Base-by-base conservation (phyloP, 352 stramenopile species). In the Phytophthora aleatoria region DNA sequence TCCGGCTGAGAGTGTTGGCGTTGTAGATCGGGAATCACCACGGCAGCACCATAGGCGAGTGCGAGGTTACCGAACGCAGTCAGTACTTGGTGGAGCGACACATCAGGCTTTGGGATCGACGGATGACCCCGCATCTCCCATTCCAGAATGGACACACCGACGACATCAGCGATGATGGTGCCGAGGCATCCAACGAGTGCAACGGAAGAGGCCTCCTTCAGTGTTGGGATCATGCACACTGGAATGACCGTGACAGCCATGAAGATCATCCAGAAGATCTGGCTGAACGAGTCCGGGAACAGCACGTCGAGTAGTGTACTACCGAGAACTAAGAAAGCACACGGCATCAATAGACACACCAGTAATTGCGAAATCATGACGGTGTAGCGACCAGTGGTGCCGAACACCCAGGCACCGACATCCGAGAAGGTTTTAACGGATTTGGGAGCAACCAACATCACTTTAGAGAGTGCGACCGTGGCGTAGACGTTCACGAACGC, bases 401-500 rank as follows among this genome's bases (percentile, higher is more conserved):
- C 77, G 33, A 85, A 77, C 7, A 64, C 58, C 71, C 76, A 85
- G 24, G 67, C 70, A 4, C 77, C 77, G 11, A 85, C 67, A 49
- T 85, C 77, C 9, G 71, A 64, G 49, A 79, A 83, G 1, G 77
- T 85, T 42, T 77, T 78, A 13, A 85, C 73, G 3, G 63, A 75
- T 8, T 50, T 27, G 0, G 77, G 77, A 6, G 77, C 71, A 1
- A 58, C 65, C 2, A 71, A 49, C 53, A 85, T 69, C 24, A 83
- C 74, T 36, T 79, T 81, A 50, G 66, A 74, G 42, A 73, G 48
- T 8, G 74, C 53, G 24, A 90, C 68, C 13, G 76, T 79, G 0
- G 81, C 72, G 63, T 88, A 90, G 57, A 88, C 73, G 57, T 88
- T 90, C 20, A 74, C 74, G 50, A 79, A 81, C 1, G 79, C 81